Base-by-base conservation (phyloP, 2,329 filamentous ascomycete genomes). In the Colletotrichum theobromicola region DNA sequence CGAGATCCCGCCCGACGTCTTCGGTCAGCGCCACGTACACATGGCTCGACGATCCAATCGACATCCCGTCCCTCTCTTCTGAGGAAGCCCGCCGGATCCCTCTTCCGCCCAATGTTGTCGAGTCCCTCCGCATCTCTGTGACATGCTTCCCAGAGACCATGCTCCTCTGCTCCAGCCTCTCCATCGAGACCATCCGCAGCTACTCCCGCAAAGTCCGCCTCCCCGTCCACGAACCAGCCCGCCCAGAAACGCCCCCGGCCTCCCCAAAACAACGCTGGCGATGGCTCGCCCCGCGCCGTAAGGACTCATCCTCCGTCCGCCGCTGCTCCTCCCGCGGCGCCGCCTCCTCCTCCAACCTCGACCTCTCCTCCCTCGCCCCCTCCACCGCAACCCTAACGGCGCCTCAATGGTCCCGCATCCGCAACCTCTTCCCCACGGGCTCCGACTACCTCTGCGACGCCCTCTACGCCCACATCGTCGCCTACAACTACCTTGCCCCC, bases 141-240 rank as follows among this genome's bases (percentile, higher is more conserved):
- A 83, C 86, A 7, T 90, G 88, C 77, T 92, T 92, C 76, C 90
- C 90, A 0, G 89, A 91, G 76, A 90, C 89, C 2, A 90, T 91
- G 87, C 86, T 92, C 2, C 82, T 88, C 13, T 87, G 89, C 7
- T 88, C 86, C 0, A 90, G 88, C 77, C 82, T 91, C 6, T 88
- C 90, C 1, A 84, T 91, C 63, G 90, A 92, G 80, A 91, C 88
- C 0, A 90, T 92, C 72, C 88, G 90, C 18, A 81, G 85, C 32
- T 90, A 90, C 76, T 88, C 89, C 0, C 88, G 85, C 66, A 90
- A 90, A 77, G 79, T 90, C 50, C 85, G 85, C 62, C 88, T 88
- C n/a, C 82, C 77, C 15, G 68, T 70, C 10, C 35, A 58, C 15
- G 74, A 76, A 15, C 10, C 71, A 9, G 30, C 42, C 13, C 64